Conservation (phyloP, 2,329 filamentous ascomycete genomes). For the Ramularia endophylla region DNA sequence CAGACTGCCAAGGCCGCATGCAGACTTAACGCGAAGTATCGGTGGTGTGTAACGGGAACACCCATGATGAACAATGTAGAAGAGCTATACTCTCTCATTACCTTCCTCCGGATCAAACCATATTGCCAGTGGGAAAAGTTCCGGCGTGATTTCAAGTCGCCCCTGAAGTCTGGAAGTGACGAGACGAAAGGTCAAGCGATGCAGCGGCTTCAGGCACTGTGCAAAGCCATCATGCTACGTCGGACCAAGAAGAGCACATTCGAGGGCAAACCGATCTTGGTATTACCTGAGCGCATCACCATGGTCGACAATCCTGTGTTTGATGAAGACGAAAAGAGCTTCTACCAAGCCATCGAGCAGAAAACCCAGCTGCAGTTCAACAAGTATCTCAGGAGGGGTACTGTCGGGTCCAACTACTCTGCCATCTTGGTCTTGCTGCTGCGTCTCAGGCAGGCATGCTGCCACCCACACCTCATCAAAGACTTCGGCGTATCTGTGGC, state of each 20-base stretch:
- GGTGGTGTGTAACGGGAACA: constrained; percentile 73
- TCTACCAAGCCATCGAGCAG: constrained; percentile 62
- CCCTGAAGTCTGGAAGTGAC: constrained; percentile 41
- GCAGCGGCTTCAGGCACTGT: constrained; percentile 63
- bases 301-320: constrained; percentile 60
- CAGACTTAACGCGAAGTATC: constrained; percentile 53
- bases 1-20: constrained; percentile 56
- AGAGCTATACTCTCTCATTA: constrained; percentile 71
- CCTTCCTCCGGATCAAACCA: constrained; percentile 70
- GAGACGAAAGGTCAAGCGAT: constrained; percentile 47
- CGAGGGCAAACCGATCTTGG: constrained; percentile 70
- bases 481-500: constrained; percentile 54
- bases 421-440: constrained; percentile 74
- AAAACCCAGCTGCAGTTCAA: constrained; percentile 67
- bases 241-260: constrained; percentile 74
- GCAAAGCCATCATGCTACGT: constrained; percentile 75
- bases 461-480: constrained; percentile 66
- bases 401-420: constrained; percentile 67
- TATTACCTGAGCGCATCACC: constrained; percentile 59
- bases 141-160: constrained; percentile 49
- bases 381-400: constrained; percentile 64
- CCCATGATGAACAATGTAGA: constrained; percentile 83
- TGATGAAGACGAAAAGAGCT: constrained; percentile 55
- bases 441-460: constrained; percentile 73
- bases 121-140: constrained; percentile 64